These are phyloP conservation scores for Candida labiduridarum DNA, from an alignment of 1,139 yeast genomes.

Conservation along the genomic window DNA sequence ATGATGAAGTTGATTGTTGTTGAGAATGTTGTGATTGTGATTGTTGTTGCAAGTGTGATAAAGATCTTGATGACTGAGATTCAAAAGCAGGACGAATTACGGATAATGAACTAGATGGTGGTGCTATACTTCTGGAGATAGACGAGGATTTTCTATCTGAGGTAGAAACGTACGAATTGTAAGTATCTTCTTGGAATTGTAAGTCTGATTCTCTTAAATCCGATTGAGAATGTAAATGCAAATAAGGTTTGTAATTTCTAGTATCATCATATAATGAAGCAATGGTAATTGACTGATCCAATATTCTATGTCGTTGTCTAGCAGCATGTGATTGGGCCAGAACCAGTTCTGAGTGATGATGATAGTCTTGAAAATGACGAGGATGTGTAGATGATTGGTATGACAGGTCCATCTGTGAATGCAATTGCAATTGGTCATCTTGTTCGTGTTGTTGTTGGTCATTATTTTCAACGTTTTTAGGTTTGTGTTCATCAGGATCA, in stretches of 20 bases:
- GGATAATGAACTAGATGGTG: slow-evolving; percentile 1
- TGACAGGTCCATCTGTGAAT: not conserved
- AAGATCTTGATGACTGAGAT: not conserved
- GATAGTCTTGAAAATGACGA: not conserved
- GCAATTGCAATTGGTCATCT: not conserved
- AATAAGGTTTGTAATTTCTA: slow-evolving; percentile 38
- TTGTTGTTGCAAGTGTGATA: not conserved
- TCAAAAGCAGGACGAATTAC: not conserved
- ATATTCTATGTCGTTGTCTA: slow-evolving; percentile 20
- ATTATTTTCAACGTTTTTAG: not conserved
- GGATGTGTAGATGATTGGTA: not conserved
- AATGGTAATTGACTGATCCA: slow-evolving; percentile 47
- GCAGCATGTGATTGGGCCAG: not conserved
- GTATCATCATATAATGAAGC: slow-evolving; percentile 38
- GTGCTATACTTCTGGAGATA: slow-evolving; percentile 9
- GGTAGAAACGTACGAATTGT: slow-evolving; percentile 8
- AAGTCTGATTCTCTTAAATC: slow-evolving; percentile 37
- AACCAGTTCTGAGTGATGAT: not conserved
- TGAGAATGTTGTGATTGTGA: not conserved
- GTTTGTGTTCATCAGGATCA: slow-evolving; percentile 30
- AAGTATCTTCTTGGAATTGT: slow-evolving; percentile 32
- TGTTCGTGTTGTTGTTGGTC: not conserved
- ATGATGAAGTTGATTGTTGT: not conserved
- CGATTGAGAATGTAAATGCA: slow-evolving; percentile 32
- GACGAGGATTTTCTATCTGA: slow-evolving; percentile 2